Percentiles rank a stretch among this genome's conserved stretches.
Conservation (phyloP, 768 basidiomycete genomes). For the Serpula lacrymans region DNA sequence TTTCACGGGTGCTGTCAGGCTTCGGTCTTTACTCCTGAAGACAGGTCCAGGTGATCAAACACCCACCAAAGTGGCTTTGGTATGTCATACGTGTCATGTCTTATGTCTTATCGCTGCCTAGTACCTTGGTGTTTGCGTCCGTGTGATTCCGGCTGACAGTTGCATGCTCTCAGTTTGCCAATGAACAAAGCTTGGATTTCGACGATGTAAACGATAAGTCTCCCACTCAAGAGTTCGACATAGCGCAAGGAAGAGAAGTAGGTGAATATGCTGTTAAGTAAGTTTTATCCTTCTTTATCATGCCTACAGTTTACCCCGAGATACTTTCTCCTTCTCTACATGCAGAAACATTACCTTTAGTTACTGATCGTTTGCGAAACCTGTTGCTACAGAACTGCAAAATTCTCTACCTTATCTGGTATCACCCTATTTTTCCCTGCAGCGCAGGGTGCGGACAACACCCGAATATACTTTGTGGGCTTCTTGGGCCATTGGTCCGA, state of each 20-base stretch:
- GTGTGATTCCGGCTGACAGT: not conserved
- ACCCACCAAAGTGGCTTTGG: conserved; percentile 67
- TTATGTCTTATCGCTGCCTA: not conserved
- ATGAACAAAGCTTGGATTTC: conserved; percentile 80
- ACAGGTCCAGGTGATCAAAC: conserved; percentile 79
- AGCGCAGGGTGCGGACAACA: conserved; percentile 75
- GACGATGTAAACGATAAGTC: conserved; percentile 59
- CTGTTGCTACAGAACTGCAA: conserved; percentile 58
- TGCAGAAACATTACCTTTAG: no score
- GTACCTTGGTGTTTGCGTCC: not conserved
- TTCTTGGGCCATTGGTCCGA: conserved; percentile 81
- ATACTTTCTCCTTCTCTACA: not conserved
- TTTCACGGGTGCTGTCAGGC: conserved; percentile 83
- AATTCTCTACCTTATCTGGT: conserved; percentile 79
- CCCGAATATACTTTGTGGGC: conserved; percentile 79
- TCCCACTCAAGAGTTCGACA: conserved; percentile 69
- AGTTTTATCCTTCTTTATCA: conserved; percentile 15
- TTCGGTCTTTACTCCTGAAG: conserved; percentile 80
- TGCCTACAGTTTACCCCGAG: not conserved
- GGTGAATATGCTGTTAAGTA: conserved; percentile 87
- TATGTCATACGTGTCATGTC: conserved; percentile 32
- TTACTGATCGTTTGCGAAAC: not conserved
- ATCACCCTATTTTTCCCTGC: conserved; percentile 82
- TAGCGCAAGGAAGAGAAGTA: conserved; percentile 69
- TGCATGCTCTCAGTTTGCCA: conserved; percentile 58